A percentile compares a stretch with the other conserved stretches of the same genome.
Conservation (phyloP, 2,329 filamentous ascomycete species). For the Eutypa lata region DNA sequence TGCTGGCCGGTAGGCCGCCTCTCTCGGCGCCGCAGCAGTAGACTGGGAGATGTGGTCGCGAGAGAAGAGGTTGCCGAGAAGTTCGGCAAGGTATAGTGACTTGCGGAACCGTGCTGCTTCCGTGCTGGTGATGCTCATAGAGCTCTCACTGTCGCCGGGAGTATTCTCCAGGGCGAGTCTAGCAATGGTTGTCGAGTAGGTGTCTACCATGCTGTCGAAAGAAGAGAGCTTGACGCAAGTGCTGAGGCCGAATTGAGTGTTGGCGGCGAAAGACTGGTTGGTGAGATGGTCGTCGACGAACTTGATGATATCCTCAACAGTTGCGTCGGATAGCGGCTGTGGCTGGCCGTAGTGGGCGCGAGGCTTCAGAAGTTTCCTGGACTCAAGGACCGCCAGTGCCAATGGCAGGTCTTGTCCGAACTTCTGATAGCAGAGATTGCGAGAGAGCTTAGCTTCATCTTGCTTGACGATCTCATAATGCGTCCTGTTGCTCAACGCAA, state of each 20-base stretch:
- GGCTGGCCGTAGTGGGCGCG: too few relatives aligned
- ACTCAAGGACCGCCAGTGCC: neutral
- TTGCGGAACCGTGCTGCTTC: neutral
- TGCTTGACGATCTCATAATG: neutral
- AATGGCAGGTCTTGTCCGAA: neutral
- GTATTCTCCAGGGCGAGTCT: neutral
- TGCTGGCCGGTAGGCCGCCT: neutral
- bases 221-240: neutral
- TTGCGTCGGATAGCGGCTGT: neutral
- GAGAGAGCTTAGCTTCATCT: neutral
- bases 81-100: slow-evolving; percentile 1
- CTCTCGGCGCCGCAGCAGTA: neutral
- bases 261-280: neutral
- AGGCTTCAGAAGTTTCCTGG: too few relatives aligned
- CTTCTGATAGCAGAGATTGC: neutral
- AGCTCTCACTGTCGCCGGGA: neutral
- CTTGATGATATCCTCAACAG: neutral
- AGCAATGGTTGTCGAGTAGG: neutral
- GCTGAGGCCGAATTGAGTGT: neutral
- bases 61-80: slow-evolving; percentile 1
- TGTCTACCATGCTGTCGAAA: neutral
- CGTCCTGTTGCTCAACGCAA: neutral
- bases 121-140: neutral
- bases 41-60: neutral
- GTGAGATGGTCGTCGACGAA: neutral